Percentiles rank a stretch among this genome's conserved stretches.
These are phyloP conservation scores for Pythium chondricola DNA, from an alignment of 352 stramenopile genomes.

Conservation along the genomic window DNA sequence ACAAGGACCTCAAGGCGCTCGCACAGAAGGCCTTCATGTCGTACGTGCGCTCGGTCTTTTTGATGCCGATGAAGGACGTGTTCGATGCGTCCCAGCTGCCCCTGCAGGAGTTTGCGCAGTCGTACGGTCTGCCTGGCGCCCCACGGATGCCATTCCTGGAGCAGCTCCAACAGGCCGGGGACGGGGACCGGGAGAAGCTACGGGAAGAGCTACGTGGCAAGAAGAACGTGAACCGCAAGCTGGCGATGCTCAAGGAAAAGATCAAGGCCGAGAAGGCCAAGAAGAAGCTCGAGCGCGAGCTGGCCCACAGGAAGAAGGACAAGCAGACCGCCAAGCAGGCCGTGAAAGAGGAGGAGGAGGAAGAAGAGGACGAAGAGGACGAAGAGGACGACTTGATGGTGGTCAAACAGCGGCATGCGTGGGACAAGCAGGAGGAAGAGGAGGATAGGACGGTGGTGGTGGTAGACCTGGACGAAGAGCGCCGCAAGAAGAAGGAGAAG, in stretches of 20 bases:
- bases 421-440: conserved; percentile 50
- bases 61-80: conserved; percentile 94
- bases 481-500: conserved; percentile 81
- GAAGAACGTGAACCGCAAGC: conserved; percentile 97
- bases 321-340: conserved; percentile 24
- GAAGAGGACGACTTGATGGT: conserved; percentile 90
- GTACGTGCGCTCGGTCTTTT: conserved; percentile 95
- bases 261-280: conserved; percentile 95
- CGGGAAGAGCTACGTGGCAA: conserved; percentile 85
- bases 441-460: conserved; percentile 30
- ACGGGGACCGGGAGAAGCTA: conserved; percentile 56
- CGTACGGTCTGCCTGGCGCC: conserved; percentile 91
- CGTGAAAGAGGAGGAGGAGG: conserved; percentile 20
- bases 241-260: conserved; percentile 97
- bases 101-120: conserved; percentile 91
- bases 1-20: conserved; percentile 92
- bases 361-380: conserved; percentile 47
- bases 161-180: conserved; percentile 46
- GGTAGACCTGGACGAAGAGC: conserved; percentile 41
- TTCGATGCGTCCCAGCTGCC: conserved; percentile 90
- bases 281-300: conserved; percentile 85
- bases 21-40: conserved; percentile 98
- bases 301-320: conserved; percentile 33
- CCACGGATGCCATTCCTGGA: conserved; percentile 92
- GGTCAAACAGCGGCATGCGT: conserved; percentile 89